Evolutionary conservation across 2,329 filamentous ascomycete species (phyloP), one percentile per base, ranked within the genome.

Genomic region (Mycocentrospora acerina): DNA sequence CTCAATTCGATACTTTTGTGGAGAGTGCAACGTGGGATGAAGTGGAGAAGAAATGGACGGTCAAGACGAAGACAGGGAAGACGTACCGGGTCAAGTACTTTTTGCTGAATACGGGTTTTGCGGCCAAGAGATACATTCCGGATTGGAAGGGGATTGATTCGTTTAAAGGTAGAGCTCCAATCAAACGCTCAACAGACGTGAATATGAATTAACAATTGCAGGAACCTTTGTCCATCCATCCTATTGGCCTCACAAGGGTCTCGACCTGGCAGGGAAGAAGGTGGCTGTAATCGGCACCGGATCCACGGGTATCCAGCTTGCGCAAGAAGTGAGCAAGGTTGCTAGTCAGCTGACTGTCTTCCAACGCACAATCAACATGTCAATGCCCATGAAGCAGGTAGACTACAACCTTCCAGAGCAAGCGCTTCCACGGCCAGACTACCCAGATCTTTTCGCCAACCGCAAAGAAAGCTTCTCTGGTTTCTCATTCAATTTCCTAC

Each of bases 251-350:
- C 67, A 77, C 8, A 64, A 76, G 7, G 67, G 74, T 1, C 66
- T 80, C 18, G 68, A 77, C 29, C 70, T 80, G 18, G 67, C 69
- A 19, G 72, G 71, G 35, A 84, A 84, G 54, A 71, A 72, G n/a
- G 72, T 78, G 27, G 81, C 76, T 5, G 71, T 85, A 45, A 77
- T 85, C 22, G 82, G 82, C 4, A 57, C 55, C n/a, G 82, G 81
- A 1, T 75, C 80, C 0, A 78, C 78, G 0, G 81, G 80, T 0
- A 75, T 84, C 1, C 81, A 85, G 48, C 72, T 82, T 26, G 72
- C 75, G 1, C 81, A 85, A 44, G 79, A 77, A 24, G 74, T 76
- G 66, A 77, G 72, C 3, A 72, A 73, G 2, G 54, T 71, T 7
- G 79, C 74, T 0, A 69, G 67, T 5, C 57, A 59, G 29, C 31